Conservation (phyloP, 2,329 filamentous ascomycete genomes). For the Trichophyton schoenleinii region DNA sequence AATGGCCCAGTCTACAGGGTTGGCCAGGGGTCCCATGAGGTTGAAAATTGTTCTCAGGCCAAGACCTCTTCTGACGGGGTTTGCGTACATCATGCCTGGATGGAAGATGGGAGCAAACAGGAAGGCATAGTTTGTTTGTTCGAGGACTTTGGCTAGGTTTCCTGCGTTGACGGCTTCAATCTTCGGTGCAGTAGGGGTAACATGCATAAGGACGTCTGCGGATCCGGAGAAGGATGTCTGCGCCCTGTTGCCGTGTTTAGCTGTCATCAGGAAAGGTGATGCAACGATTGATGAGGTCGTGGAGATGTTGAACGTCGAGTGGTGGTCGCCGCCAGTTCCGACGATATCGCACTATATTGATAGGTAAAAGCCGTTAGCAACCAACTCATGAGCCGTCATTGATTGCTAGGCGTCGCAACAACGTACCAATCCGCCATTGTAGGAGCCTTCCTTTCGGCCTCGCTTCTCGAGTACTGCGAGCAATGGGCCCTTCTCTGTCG, state of each 20-base stretch:
- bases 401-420: not conserved
- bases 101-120: slow-evolving; percentile 94
- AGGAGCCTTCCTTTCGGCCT: slow-evolving; percentile 56
- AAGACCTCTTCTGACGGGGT: slow-evolving; percentile 71
- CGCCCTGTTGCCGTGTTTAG: slow-evolving; percentile 92
- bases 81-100: slow-evolving; percentile 82
- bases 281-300: slow-evolving; percentile 90
- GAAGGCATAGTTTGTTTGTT: slow-evolving; percentile 79
- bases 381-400: not conserved
- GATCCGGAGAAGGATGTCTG: slow-evolving; percentile 93
- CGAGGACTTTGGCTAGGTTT: slow-evolving; percentile 62
- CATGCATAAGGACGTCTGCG: slow-evolving; percentile 73
- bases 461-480: slow-evolving; percentile 47
- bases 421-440: slow-evolving; percentile 70
- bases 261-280: slow-evolving; percentile 69
- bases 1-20: slow-evolving; percentile 71
- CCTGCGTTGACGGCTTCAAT: slow-evolving; percentile 60
- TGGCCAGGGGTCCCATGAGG: slow-evolving; percentile 80
- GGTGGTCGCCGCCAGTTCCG: slow-evolving; percentile 87
- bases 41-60: slow-evolving; percentile 98
- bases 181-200: slow-evolving; percentile 58
- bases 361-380: slow-evolving; percentile 3
- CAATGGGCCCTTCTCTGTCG: slow-evolving; percentile 54
- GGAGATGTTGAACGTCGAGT: slow-evolving; percentile 97
- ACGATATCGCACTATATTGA: slow-evolving; percentile 68